Conservation (phyloP, 495 filamentous ascomycete genomes). For the Darksidea phi region DNA sequence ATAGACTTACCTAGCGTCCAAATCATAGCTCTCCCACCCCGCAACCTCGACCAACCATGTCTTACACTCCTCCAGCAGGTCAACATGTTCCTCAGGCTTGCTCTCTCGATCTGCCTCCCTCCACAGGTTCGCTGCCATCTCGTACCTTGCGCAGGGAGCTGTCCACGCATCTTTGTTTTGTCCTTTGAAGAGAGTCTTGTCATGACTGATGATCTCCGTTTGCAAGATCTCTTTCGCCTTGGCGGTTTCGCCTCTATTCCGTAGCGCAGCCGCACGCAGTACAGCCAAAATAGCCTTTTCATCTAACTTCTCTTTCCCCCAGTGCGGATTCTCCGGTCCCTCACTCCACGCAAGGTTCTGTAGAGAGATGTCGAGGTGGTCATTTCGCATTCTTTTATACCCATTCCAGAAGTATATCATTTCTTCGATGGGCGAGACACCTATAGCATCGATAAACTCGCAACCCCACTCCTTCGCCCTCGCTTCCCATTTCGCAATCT, state of each 20-base stretch:
- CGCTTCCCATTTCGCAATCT: conserved; percentile 86
- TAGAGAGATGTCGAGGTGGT: conserved; percentile 64
- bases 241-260: conserved; percentile 58
- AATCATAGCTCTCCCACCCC: conserved; percentile 78
- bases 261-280: conserved; percentile 63
- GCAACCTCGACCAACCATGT: conserved; percentile 74
- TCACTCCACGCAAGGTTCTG: conserved; percentile 65
- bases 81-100: conserved; percentile 48
- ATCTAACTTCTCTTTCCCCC: conserved; percentile 64
- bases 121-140: conserved; percentile 84
- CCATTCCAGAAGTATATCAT: conserved; percentile 97
- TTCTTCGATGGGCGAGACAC: conserved; percentile 80
- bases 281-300: conserved; percentile 70
- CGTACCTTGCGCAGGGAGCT: conserved; percentile 78
- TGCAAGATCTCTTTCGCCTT: conserved; percentile 65
- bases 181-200: conserved; percentile 69
- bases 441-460: conserved; percentile 76
- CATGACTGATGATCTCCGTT: conserved; percentile 60
- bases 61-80: conserved; percentile 65
- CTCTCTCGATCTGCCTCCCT: conserved; percentile 51
- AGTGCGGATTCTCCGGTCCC: conserved; percentile 50
- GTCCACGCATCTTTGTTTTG: conserved; percentile 77
- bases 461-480: conserved; percentile 67
- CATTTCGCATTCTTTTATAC: conserved; percentile 68
- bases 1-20: conserved; percentile 65